These are phyloP conservation scores for Microbotryum silenes-acaulis DNA, from an alignment of 1,284 basidiomycete species.

Conservation along the genomic window DNA sequence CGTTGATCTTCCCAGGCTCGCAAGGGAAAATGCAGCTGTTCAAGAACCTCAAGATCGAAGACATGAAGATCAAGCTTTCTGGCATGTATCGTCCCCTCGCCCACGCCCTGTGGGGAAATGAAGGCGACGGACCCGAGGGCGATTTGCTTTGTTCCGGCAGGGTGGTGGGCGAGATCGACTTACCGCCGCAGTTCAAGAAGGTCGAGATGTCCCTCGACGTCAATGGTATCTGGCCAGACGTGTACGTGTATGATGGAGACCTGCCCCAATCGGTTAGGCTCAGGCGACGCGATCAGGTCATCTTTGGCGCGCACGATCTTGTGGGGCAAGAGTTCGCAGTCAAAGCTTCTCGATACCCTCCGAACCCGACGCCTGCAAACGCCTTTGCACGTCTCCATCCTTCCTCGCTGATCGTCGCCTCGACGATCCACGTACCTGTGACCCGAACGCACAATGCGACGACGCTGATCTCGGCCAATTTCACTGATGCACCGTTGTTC, in stretches of 20 bases:
- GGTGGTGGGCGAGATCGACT: conserved; percentile 30
- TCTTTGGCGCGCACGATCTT: neutral
- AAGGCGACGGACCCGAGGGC: conserved; percentile 10
- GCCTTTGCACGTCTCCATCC: conserved; percentile 34
- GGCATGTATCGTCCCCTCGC: neutral
- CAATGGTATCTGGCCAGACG: conserved; percentile 31
- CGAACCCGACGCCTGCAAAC: conserved; percentile 27
- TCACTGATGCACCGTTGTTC: conserved; percentile 29
- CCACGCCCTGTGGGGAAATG: conserved; percentile 3
- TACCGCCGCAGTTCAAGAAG: conserved; percentile 23
- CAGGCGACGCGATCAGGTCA: neutral
- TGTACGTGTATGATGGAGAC: conserved; percentile 35
- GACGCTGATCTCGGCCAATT: conserved; percentile 20
- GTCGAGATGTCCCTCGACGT: conserved; percentile 28
- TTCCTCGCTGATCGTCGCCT: conserved; percentile 17
- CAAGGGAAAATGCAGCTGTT: conserved; percentile 26
- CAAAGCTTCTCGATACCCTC: conserved; percentile 25
- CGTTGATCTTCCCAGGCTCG: conserved; percentile 24
- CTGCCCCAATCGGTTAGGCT: conserved; percentile 5
- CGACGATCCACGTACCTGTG: conserved; percentile 21
- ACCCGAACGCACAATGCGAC: conserved; percentile 23
- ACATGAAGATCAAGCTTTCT: conserved; percentile 29
- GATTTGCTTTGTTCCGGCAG: conserved; percentile 30
- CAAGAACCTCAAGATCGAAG: conserved; percentile 30
- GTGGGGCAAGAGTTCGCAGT: neutral